phyloP scores from a whole-genome alignment of 768 basidiomycete genomes.

The Mycena sanguinolenta region DNA sequence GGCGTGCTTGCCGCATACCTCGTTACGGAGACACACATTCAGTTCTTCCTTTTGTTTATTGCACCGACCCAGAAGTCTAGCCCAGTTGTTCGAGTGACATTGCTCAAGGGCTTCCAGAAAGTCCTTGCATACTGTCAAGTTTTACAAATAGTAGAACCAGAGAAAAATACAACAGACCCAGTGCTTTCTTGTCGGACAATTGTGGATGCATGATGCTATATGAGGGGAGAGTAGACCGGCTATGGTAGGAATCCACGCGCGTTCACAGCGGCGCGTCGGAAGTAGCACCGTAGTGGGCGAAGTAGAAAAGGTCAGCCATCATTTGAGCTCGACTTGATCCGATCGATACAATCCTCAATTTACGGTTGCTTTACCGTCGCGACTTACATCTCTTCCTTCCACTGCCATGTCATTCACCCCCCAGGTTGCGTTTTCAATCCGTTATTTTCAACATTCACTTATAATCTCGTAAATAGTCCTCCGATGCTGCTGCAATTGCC shows the following conservation, averaged over 20 bases:
- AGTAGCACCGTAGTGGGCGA: background rate
- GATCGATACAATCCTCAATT: no score
- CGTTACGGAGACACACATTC: slow-evolving; percentile 77
- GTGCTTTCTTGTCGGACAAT: slow-evolving; percentile 70
- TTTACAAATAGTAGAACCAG: slow-evolving; percentile 14
- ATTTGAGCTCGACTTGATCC: no score
- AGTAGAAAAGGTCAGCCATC: no score
- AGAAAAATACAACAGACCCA: slow-evolving; percentile 55
- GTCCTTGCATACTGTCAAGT: slow-evolving; percentile 72
- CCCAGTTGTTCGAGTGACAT: slow-evolving; percentile 76
- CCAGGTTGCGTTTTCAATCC: slow-evolving; percentile 15
- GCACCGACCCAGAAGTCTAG: slow-evolving; percentile 76
- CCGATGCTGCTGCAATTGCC: slow-evolving; percentile 19
- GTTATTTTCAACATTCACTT: background rate
- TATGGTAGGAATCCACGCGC: background rate
- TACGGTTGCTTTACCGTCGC: no score
- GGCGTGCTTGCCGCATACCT: slow-evolving; percentile 59
- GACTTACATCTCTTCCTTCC: background rate
- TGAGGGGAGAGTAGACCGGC: slow-evolving; percentile 20
- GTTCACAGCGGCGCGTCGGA: slow-evolving; percentile 5
- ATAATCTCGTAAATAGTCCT: background rate
- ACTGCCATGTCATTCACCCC: slow-evolving; percentile 33
- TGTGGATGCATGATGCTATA: slow-evolving; percentile 72
- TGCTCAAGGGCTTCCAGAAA: slow-evolving; percentile 83
- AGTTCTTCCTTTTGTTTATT: slow-evolving; percentile 77